Evolutionary conservation across 192 early-diverging fungal genomes (phyloP).

Genomic region (Backusella parvicylindrica): DNA sequence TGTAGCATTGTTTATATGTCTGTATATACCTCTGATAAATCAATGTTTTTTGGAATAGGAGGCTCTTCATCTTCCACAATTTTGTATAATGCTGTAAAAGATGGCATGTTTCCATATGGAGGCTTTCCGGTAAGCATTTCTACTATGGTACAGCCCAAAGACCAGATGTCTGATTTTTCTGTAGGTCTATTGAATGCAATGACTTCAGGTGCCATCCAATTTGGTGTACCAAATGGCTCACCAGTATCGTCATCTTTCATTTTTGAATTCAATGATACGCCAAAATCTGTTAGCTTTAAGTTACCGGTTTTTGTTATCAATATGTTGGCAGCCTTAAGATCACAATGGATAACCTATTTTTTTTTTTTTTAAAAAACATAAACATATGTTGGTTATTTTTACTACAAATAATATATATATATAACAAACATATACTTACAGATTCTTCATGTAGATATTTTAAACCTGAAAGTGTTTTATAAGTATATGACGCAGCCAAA

Average conservation of each 20-base stretch:
- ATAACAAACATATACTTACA: conserved; percentile 29
- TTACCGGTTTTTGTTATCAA: conserved; percentile 91
- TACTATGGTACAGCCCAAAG: conserved; percentile 89
- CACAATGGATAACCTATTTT: conserved; percentile 76
- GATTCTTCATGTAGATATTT: conserved; percentile 84
- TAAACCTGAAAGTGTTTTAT: conserved; percentile 89
- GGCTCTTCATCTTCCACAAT: conserved; percentile 92
- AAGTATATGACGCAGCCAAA: conserved; percentile 78
- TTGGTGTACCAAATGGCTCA: conserved; percentile 74
- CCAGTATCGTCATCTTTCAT: conserved; percentile 57
- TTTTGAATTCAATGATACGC: conserved; percentile 86
- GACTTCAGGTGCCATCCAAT: conserved; percentile 90
- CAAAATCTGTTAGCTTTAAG: conserved; percentile 95
- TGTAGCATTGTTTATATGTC: neutral
- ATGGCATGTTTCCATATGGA: conserved; percentile 79
- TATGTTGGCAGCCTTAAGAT: conserved; percentile 96
- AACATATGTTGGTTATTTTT: neutral
- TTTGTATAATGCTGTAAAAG: conserved; percentile 87
- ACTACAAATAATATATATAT: neutral
- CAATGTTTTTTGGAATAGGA: conserved; percentile 76
- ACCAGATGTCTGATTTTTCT: conserved; percentile 92
- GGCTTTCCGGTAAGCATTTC: conserved; percentile 92
- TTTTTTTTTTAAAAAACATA: neutral
- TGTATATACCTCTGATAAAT: conserved; percentile 31
- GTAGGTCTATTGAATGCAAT: conserved; percentile 88